Conservation (phyloP, 2,329 filamentous ascomycete species). For the Aspergillus flavus region DNA sequence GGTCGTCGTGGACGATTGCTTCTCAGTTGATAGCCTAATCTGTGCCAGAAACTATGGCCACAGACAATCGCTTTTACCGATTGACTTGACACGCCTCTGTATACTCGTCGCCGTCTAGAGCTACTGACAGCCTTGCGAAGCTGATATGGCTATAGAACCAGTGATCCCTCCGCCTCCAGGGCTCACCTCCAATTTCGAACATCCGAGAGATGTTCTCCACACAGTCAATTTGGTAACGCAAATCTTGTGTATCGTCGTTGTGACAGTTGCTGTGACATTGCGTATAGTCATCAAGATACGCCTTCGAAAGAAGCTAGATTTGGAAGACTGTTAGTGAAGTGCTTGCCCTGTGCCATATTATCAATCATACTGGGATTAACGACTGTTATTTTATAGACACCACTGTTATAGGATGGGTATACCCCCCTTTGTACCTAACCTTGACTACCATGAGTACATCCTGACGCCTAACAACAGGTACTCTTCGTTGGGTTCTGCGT, state of each 20-base stretch:
- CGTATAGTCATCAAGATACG: background rate
- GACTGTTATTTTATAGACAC: background rate
- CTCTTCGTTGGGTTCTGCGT: background rate
- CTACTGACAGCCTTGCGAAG: background rate
- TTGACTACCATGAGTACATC: background rate
- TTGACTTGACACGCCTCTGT: background rate
- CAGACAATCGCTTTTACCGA: background rate
- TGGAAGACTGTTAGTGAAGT: background rate
- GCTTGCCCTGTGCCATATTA: too few species aligned
- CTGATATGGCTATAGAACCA: background rate
- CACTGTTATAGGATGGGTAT: background rate
- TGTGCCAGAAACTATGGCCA: background rate
- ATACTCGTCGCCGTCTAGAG: background rate
- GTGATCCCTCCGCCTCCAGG: background rate
- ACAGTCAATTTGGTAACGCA: background rate
- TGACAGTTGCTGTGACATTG: background rate
- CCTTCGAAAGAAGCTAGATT: background rate
- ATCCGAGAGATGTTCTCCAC: background rate
- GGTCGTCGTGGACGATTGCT: background rate
- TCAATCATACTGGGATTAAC: background rate
- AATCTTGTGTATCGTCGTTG: background rate
- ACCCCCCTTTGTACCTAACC: background rate
- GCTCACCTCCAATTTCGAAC: background rate
- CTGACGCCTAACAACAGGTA: background rate
- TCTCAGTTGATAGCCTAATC: too few species aligned